Evolutionary conservation across 139 green algal genomes (phyloP), one percentile per base, ranked within the genome.

Genomic region (Choricystis sp.): DNA sequence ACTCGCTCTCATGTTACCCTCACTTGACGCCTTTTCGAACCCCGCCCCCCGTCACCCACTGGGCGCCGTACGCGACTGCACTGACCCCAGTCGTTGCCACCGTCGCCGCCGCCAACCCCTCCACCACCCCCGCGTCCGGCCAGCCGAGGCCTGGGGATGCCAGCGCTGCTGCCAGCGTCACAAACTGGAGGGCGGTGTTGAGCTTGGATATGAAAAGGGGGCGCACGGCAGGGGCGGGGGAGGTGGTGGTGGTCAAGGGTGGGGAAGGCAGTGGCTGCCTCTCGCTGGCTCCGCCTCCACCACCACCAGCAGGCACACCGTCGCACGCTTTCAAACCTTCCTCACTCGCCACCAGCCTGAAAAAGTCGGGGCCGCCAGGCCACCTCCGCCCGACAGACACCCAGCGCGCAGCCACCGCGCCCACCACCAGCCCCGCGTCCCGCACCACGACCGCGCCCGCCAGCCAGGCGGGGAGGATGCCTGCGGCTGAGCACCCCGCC

Each of bases 181-280:
- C 58, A 62, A 96, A 68, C 70, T 94, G 86, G 20, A 94, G 62
- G 60, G 76, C 83, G 3, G 89, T 96, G 69, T 96, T 96, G 16
- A 86, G 69, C 70, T 95, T 95, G 73, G 81, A 90, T 14, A 93
- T 74, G 30, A 88, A 62, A 49, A 92, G 67, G 0, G 87, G 87
- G 58, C 69, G 58, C 21, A 83, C 61, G 59, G 63, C 31, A 0
- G 40, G 26, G 25, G 64, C 73, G 22, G 61, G 29, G 14, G 63
- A 58, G 26, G 24, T 31, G 40, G 40, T n/a, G n/a, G n/a, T n/a
- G n/a, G 16, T 26, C 27, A 9, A 19, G 40, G 40, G 40, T 16
- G 40, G 40, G 40, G 40, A 52, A 16, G 40, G 40, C 40, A 9
- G 40, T 16, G 9, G 40, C 40, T 9, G 9, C 40, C 9, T 52